phyloP scores from a whole-genome alignment of 2,329 filamentous ascomycete species.

The Magnaporthiopsis rhizophila region DNA sequence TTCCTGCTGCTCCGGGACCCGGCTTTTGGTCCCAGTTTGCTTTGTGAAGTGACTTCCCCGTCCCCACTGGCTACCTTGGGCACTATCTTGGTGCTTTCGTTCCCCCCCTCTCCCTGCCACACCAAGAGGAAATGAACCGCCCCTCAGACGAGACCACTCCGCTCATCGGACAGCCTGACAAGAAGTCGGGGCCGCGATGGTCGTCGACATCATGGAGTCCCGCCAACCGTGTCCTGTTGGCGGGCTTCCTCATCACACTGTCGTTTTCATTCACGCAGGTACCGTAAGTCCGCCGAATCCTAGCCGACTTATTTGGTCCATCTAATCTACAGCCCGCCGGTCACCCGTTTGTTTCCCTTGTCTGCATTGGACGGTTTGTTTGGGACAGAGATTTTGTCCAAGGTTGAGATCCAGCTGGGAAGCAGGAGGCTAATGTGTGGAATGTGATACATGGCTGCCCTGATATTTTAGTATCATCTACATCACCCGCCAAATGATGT shows the following conservation, averaged over 20 bases:
- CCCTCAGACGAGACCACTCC: slow-evolving; percentile 5
- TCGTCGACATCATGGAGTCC: slow-evolving; percentile 10
- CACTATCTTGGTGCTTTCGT: background rate
- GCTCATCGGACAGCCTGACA: background rate
- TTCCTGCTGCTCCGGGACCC: background rate
- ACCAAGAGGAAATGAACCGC: background rate
- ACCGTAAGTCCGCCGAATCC: slow-evolving; percentile 26
- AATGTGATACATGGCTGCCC: background rate
- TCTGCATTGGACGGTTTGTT: background rate
- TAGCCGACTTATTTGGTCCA: background rate
- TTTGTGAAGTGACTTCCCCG: background rate
- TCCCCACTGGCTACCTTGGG: background rate
- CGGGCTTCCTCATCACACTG: slow-evolving; percentile 51
- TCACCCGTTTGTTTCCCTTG: no score
- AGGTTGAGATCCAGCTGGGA: background rate
- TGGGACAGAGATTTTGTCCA: no score
- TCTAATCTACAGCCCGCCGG: no score
- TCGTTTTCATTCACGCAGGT: slow-evolving; percentile 42
- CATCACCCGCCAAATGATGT: slow-evolving; percentile 65
- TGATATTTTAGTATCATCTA: slow-evolving; percentile 35
- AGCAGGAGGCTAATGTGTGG: background rate
- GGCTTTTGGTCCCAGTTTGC: background rate
- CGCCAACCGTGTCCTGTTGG: slow-evolving; percentile 43
- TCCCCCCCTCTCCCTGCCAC: background rate
- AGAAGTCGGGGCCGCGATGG: slow-evolving; percentile 3